A percentile compares a stretch with the other conserved stretches of the same genome.
phyloP scores from a whole-genome alignment of 805 yeast species.

The Jamesozyma spencerorum region DNA sequence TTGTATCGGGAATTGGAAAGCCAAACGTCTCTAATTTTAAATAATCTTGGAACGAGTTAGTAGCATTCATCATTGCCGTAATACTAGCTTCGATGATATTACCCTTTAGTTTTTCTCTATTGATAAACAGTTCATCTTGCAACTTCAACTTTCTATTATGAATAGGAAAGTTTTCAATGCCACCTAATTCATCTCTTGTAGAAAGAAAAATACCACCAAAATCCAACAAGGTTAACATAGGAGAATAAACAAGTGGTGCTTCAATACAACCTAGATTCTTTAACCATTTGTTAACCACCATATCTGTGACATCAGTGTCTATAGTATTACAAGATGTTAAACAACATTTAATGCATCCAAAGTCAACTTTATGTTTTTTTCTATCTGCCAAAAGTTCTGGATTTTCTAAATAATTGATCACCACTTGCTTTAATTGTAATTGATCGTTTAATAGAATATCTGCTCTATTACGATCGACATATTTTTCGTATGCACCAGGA shows the following conservation, averaged over 20 bases:
- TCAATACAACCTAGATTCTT: slow-evolving; percentile 78
- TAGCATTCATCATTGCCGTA: slow-evolving; percentile 24
- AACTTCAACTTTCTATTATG: slow-evolving; percentile 22
- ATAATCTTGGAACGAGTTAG: slow-evolving; percentile 35
- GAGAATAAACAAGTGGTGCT: slow-evolving; percentile 72
- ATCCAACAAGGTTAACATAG: slow-evolving; percentile 79
- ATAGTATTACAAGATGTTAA: slow-evolving; percentile 79
- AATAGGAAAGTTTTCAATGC: slow-evolving; percentile 25
- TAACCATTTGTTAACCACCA: slow-evolving; percentile 82
- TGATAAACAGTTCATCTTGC: slow-evolving; percentile 30
- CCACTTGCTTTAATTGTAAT: slow-evolving; percentile 79
- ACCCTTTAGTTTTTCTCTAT: slow-evolving; percentile 29
- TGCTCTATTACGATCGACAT: slow-evolving; percentile 61
- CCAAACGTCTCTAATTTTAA: slow-evolving; percentile 88
- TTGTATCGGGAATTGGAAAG: slow-evolving; percentile 87
- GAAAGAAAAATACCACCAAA: slow-evolving; percentile 95
- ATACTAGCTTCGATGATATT: slow-evolving; percentile 27
- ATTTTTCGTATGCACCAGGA: slow-evolving; percentile 81
- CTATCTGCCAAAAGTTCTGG: slow-evolving; percentile 79
- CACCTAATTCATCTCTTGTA: slow-evolving; percentile 74
- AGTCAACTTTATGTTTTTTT: slow-evolving; percentile 65
- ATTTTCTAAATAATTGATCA: slow-evolving; percentile 82
- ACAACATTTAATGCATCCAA: slow-evolving; percentile 80
- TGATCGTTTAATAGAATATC: slow-evolving; percentile 77
- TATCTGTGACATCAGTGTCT: slow-evolving; percentile 87